These are phyloP conservation scores for Vigna radiata DNA, from an alignment of 306 rosid genomes.

Conservation along the genomic window DNA sequence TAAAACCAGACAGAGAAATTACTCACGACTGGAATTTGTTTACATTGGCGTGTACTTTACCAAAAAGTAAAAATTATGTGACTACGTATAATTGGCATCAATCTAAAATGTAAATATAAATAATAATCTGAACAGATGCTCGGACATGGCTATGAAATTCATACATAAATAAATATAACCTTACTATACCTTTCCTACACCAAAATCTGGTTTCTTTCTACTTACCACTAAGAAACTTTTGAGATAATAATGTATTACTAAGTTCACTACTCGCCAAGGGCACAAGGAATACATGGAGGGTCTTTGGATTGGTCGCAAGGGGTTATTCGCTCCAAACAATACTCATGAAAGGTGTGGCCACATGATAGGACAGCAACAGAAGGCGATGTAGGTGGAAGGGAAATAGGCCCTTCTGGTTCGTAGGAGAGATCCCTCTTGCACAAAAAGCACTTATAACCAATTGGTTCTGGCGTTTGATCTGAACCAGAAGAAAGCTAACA, in stretches of 20 bases:
- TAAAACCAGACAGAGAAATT: too few species aligned
- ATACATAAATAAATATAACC: not conserved
- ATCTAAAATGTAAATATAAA: not conserved
- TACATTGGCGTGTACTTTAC: too few species aligned
- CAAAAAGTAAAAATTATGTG: not conserved
- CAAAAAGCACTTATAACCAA: slow-evolving; percentile 60
- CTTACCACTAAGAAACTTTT: slow-evolving; percentile 19
- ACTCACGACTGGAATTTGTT: too few species aligned
- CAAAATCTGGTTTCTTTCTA: slow-evolving; percentile 20
- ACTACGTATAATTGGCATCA: not conserved
- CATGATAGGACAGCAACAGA: slow-evolving; percentile 64
- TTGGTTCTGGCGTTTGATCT: slow-evolving; percentile 42
- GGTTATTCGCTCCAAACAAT: slow-evolving; percentile 68
- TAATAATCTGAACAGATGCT: not conserved
- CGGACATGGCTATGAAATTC: slow-evolving; percentile 3
- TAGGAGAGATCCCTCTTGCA: slow-evolving; percentile 73
- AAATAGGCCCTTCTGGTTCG: slow-evolving; percentile 58
- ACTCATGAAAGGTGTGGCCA: slow-evolving; percentile 69
- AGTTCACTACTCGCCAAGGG: slow-evolving; percentile 46
- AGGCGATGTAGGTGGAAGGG: slow-evolving; percentile 48
- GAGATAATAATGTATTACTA: slow-evolving; percentile 1
- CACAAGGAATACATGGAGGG: slow-evolving; percentile 80
- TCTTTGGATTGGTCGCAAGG: slow-evolving; percentile 49
- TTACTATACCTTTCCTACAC: slow-evolving; percentile 20
- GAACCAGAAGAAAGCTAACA: slow-evolving; percentile 26